A percentile compares a stretch with the other conserved stretches of the same genome.
Evolutionary conservation across 306 rosid genomes (phyloP).

Genomic region (Spatholobus suberectus): DNA sequence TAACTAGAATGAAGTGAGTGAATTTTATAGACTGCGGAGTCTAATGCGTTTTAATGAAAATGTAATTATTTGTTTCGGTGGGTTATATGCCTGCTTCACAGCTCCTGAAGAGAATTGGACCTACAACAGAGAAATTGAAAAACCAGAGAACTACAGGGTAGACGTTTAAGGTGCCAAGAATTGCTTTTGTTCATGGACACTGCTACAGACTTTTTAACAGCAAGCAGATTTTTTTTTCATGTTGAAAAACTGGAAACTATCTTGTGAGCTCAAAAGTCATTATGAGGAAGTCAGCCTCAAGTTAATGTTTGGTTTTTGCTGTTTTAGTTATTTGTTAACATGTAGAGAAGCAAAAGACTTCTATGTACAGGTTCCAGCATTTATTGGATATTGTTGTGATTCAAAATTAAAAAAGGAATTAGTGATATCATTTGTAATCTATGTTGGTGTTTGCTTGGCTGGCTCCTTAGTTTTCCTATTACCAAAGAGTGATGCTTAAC

Average conservation of each 20-base stretch:
- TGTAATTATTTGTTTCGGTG: neutral
- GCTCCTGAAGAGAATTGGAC: slow-evolving; percentile 85
- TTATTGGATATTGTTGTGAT: neutral
- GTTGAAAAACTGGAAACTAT: too few relatives aligned
- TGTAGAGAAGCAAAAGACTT: neutral
- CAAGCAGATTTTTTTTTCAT: slow-evolving; percentile 1
- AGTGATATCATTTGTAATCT: neutral
- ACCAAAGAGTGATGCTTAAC: neutral
- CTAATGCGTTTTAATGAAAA: neutral
- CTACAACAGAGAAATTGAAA: slow-evolving; percentile 82
- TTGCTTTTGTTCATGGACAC: slow-evolving; percentile 11
- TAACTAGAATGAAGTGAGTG: slow-evolving; percentile 11
- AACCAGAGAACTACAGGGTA: slow-evolving; percentile 75
- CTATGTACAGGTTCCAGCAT: neutral
- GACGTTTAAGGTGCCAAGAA: slow-evolving; percentile 59
- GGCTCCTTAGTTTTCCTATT: neutral
- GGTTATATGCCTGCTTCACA: slow-evolving; percentile 42
- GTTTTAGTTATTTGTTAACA: neutral
- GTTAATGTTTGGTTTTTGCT: too few relatives aligned
- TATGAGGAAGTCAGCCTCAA: too few relatives aligned
- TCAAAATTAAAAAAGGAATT: neutral
- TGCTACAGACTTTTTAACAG: slow-evolving; percentile 5
- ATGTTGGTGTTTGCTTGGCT: neutral
- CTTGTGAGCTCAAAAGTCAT: too few relatives aligned
- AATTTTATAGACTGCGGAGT: neutral